A percentile compares a stretch with the other conserved stretches of the same genome.
Evolutionary conservation across 352 stramenopile species (phyloP).

Genomic region (Phytophthora crassamura): DNA sequence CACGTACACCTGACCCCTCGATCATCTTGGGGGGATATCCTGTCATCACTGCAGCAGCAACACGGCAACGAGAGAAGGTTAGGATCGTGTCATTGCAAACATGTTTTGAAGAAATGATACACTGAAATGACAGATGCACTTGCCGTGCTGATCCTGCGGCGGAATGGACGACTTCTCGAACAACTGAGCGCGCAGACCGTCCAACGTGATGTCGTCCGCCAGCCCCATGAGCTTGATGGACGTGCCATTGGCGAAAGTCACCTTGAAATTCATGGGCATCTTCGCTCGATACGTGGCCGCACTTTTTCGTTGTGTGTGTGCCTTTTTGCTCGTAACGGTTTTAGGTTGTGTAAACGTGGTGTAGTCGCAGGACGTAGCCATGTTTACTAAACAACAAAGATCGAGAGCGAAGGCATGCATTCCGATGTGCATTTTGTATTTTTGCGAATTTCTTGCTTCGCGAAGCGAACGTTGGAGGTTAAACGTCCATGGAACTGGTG

Average conservation of each 20-base stretch:
- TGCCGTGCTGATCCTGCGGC: slow-evolving; percentile 72
- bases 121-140: slow-evolving; percentile 8
- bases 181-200: slow-evolving; percentile 57
- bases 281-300: slow-evolving; percentile 3
- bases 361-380: not conserved
- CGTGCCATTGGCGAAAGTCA: slow-evolving; percentile 75
- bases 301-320: not conserved
- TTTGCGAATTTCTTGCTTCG: slow-evolving; percentile 8
- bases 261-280: slow-evolving; percentile 71
- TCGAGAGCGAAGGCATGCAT: slow-evolving; percentile 6
- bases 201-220: slow-evolving; percentile 65
- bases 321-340: not conserved
- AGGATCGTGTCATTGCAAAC: slow-evolving; percentile 1
- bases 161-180: slow-evolving; percentile 65
- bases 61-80: not conserved
- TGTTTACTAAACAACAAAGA: slow-evolving; percentile 8
- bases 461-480: slow-evolving; percentile 3
- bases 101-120: slow-evolving; percentile 13
- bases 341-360: not conserved
- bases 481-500: not conserved
- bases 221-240: slow-evolving; percentile 78
- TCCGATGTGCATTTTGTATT: slow-evolving; percentile 9
- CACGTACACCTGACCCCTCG: slow-evolving; percentile 62
- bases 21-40: slow-evolving; percentile 78
- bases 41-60: slow-evolving; percentile 63